phyloP scores from a whole-genome alignment of 768 basidiomycete genomes.

The Boletus tylopilopsis region DNA sequence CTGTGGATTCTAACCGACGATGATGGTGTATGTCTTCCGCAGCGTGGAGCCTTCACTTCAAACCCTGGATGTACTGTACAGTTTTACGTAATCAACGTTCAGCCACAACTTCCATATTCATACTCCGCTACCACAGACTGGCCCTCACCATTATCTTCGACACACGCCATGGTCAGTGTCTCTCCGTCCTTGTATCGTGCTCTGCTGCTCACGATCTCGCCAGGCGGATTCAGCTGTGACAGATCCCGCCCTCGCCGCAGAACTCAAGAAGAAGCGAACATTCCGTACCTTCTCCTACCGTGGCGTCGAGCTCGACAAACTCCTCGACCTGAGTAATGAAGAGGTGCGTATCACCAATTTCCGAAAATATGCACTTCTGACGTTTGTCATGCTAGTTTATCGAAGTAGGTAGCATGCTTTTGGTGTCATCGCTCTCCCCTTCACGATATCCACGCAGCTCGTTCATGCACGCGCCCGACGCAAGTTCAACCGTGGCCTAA shows the following conservation, averaged over 20 bases:
- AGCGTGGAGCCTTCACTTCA: conserved; percentile 9
- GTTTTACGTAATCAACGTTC: conserved; percentile 45
- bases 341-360: conserved; percentile 55
- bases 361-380: background rate
- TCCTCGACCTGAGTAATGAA: conserved; percentile 93
- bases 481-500: conserved; percentile 98
- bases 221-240: conserved; percentile 83
- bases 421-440: conserved; percentile 1
- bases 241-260: conserved; percentile 91
- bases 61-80: conserved; percentile 48
- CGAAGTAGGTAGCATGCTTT: conserved; percentile 51
- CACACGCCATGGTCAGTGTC: conserved; percentile 33
- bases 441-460: conserved; percentile 49
- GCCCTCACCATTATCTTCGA: conserved; percentile 21
- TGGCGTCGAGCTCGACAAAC: conserved; percentile 96
- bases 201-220: background rate
- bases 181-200: background rate
- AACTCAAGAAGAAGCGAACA: conserved; percentile 97
- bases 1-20: conserved; percentile 87
- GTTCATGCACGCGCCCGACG: conserved; percentile 98
- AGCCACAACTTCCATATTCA: conserved; percentile 41
- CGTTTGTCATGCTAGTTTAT: conserved; percentile 52
- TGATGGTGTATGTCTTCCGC: conserved; percentile 26
- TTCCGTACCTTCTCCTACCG: conserved; percentile 99
- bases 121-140: conserved; percentile 18